These are phyloP conservation scores for Trichopus zeylanicus DNA, from an alignment of 116 monocot genomes.

Conservation along the genomic window DNA sequence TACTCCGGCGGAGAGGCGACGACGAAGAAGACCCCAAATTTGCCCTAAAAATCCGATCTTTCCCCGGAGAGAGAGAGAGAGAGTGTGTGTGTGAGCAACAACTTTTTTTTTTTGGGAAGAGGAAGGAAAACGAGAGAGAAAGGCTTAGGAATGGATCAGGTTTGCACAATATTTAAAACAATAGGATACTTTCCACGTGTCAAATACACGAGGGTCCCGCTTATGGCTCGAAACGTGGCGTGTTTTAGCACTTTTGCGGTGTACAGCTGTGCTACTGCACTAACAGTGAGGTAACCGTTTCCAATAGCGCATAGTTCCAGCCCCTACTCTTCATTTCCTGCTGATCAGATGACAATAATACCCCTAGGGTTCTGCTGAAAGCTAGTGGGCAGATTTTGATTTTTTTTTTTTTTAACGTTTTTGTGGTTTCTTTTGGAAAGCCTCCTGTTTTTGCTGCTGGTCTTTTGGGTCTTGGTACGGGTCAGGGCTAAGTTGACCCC, in stretches of 20 bases:
- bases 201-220: no score
- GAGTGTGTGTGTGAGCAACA: no score
- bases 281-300: no score
- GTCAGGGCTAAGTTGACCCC: no score
- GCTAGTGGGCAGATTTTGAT: not conserved
- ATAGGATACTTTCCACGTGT: no score
- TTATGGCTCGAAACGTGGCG: no score
- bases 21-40: not conserved
- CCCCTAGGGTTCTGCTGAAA: conserved; percentile 5
- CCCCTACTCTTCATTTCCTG: not conserved
- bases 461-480: not conserved
- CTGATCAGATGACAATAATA: conserved; percentile 5
- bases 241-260: no score
- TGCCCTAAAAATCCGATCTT: not conserved
- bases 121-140: not conserved
- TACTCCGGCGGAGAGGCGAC: not conserved
- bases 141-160: not conserved
- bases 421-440: not conserved
- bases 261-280: no score
- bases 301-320: conserved; percentile 2
- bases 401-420: not conserved
- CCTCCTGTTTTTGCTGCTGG: not conserved
- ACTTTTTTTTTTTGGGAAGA: no score
- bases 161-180: no score
- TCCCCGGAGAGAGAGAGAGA: not conserved